These are phyloP conservation scores for Phaeophleospora eucalypticola DNA, from an alignment of 2,329 filamentous ascomycete species.

Conservation along the genomic window DNA sequence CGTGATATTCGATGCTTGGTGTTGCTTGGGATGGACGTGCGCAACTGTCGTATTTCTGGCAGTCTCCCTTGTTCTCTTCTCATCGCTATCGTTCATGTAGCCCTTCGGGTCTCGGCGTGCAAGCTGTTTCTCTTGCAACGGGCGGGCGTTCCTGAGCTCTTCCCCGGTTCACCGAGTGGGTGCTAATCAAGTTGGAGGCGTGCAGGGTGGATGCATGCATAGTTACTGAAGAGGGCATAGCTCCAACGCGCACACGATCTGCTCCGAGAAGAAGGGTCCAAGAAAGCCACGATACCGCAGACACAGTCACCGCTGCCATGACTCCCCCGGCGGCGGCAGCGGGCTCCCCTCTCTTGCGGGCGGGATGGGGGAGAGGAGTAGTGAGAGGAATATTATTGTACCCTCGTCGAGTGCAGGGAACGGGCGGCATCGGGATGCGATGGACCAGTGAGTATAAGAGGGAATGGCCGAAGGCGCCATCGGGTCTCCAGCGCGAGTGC, in stretches of 20 bases:
- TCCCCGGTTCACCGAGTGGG: background rate
- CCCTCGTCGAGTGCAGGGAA: conserved; percentile 3
- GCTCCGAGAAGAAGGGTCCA: background rate
- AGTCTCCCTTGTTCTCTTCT: too few species aligned
- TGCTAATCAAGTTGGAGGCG: too few species aligned
- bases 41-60: background rate
- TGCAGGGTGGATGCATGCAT: too few species aligned
- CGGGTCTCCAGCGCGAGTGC: conserved; percentile 2
- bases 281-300: background rate
- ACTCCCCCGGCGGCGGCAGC: too few species aligned
- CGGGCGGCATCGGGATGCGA: background rate
- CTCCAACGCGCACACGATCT: background rate
- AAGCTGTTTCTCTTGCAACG: too few species aligned
- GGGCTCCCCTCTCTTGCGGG: too few species aligned
- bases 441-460: background rate
- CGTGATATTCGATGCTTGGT: background rate
- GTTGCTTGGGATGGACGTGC: background rate
- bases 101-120: too few species aligned
- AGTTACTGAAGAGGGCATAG: background rate
- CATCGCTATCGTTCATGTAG: too few species aligned
- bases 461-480: background rate
- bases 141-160: too few species aligned
- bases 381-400: background rate
- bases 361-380: background rate
- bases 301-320: too few species aligned